Evolutionary conservation across 768 basidiomycete genomes (phyloP).

Genomic region (Austroboletus eburneus): DNA sequence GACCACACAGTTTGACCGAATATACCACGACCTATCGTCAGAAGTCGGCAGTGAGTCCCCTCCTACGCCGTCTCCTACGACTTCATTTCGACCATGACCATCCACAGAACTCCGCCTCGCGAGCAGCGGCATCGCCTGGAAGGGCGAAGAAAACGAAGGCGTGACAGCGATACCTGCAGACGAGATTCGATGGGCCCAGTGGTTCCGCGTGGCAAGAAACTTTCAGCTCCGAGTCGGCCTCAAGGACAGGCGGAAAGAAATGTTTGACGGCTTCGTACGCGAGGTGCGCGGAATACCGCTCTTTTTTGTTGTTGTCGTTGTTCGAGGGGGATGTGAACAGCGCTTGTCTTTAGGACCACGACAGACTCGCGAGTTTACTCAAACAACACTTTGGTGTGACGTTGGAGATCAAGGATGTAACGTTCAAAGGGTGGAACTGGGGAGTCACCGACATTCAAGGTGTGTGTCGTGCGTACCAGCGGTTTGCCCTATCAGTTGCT

Average conservation of each 20-base stretch:
- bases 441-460: constrained; percentile 93
- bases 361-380: constrained; percentile 71
- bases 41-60: constrained; percentile 76
- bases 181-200: constrained; percentile 86
- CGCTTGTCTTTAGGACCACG: constrained; percentile 65
- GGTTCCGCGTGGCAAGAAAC: constrained; percentile 88
- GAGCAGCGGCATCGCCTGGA: constrained; percentile 92
- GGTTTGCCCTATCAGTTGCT: no score
- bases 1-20: constrained; percentile 81
- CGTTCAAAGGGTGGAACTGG: constrained; percentile 99
- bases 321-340: neutral
- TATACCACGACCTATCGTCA: constrained; percentile 69
- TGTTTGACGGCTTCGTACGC: constrained; percentile 91
- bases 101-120: constrained; percentile 83
- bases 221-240: constrained; percentile 86
- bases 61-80: neutral
- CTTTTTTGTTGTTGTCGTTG: neutral
- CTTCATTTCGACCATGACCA: constrained; percentile 2
- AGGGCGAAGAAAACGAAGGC: constrained; percentile 61
- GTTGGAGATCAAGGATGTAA: constrained; percentile 80
- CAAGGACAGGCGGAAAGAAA: constrained; percentile 70
- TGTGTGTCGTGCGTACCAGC: no score
- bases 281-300: constrained; percentile 51
- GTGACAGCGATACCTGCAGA: constrained; percentile 59
- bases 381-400: constrained; percentile 86